Percentiles rank a stretch among this genome's conserved stretches.
phyloP scores from a whole-genome alignment of 2,329 filamentous ascomycete genomes.

The Lanzia echinophila region DNA sequence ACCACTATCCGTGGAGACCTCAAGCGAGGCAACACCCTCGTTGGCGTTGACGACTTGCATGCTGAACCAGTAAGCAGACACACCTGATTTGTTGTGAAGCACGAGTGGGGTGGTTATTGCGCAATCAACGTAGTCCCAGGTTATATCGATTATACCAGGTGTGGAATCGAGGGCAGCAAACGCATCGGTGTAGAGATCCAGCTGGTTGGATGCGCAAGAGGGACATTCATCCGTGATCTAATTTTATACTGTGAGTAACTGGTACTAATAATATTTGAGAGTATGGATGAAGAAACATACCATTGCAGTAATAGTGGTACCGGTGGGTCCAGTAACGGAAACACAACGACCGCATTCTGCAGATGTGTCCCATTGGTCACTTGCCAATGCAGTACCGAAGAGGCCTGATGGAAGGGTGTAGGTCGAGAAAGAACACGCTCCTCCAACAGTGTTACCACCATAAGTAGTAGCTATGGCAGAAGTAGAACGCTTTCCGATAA shows the following conservation, averaged over 20 bases:
- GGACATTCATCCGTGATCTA: slow-evolving; percentile 53
- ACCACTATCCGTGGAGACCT: slow-evolving; percentile 55
- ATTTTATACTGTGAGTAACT: too few species aligned
- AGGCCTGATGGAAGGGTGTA: slow-evolving; percentile 54
- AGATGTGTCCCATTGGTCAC: slow-evolving; percentile 48
- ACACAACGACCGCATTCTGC: slow-evolving; percentile 57
- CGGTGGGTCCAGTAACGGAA: slow-evolving; percentile 49
- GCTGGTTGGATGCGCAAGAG: slow-evolving; percentile 44
- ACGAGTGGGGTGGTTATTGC: slow-evolving; percentile 43
- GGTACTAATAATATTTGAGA: too few species aligned
- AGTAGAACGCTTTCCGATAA: slow-evolving; percentile 20
- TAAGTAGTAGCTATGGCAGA: slow-evolving; percentile 46
- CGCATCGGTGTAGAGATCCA: slow-evolving; percentile 48
- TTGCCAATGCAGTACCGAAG: slow-evolving; percentile 56
- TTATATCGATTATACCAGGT: slow-evolving; percentile 42
- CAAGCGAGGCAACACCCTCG: slow-evolving; percentile 46
- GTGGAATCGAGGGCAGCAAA: slow-evolving; percentile 41
- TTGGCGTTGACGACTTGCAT: slow-evolving; percentile 62
- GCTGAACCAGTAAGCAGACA: slow-evolving; percentile 47
- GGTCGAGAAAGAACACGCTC: slow-evolving; percentile 56
- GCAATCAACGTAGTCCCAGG: slow-evolving; percentile 45
- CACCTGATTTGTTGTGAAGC: slow-evolving; percentile 47
- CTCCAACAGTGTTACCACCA: slow-evolving; percentile 49
- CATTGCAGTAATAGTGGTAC: slow-evolving; percentile 57
- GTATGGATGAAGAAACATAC: slow-evolving; percentile 34